Evolutionary conservation across 148 eudicot genomes (phyloP), one percentile per base, ranked within the genome.

Genomic region (Arbutus unedo): DNA sequence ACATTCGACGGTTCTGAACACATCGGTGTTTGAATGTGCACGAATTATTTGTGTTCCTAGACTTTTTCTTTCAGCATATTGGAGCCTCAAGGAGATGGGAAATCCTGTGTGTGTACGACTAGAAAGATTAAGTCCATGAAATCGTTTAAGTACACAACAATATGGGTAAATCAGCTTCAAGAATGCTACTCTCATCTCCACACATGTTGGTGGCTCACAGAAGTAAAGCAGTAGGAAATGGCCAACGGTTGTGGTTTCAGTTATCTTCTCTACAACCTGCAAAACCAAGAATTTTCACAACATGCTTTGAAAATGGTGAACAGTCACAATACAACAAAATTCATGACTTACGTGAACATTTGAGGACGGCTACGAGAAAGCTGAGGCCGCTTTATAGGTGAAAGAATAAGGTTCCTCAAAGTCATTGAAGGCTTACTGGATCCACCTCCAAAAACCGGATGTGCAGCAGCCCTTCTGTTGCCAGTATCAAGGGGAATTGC

Each of bases 361-460:
- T 92, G 90, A 81, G 92, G 86, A 45, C 93, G 91, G 84, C 79
- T 92, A 62, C 96, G 93, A 74, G 98, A 92, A 73, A 90, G 83
- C 87, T 92, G 98, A 85, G 96, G 93, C n/a, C 96, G 88, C 89
- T 90, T 92, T 78, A 95, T 89, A 62, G 98, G 97, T 48, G 98
- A 92, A n/a, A 95, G 89, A 53, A 95, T 92, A 23, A 93, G 90
- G 80, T 95, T 95, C 83, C 94, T 90, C 43, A 93, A 85, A 54
- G 97, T 85, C 92, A 86, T 91, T 23, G 98, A 92, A 21, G 98
- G 94, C 81, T 96, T 96, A 81, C 87, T 76, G 47, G 84, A 82
- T 80, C 95, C 97, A 72, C 82, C 76, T 47, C 91, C 95, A 86
- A 88, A 93, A 81, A 81, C 64, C 77, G 92, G 83, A 45, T 86